phyloP scores from a whole-genome alignment of 495 filamentous ascomycete species.

The Podospora fimiseda region DNA sequence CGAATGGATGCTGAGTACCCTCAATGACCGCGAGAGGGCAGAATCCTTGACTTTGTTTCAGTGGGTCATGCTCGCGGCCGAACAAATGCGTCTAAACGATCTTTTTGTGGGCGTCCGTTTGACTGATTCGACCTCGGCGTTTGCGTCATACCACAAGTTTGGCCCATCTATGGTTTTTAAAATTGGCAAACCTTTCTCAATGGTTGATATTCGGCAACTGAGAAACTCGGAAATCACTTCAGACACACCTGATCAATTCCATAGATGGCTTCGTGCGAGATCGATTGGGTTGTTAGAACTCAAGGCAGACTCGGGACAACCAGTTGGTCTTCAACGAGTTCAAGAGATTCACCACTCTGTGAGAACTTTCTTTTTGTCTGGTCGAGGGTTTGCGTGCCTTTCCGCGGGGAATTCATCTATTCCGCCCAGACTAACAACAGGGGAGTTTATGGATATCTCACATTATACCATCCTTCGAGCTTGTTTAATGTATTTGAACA shows the following conservation, averaged over 20 bases:
- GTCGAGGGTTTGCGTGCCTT: slow-evolving; percentile 29
- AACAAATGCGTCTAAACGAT: slow-evolving; percentile 34
- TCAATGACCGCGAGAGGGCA: slow-evolving; percentile 28
- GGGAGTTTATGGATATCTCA: slow-evolving; percentile 24
- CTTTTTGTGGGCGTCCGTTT: slow-evolving; percentile 28
- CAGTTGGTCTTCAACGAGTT: slow-evolving; percentile 27
- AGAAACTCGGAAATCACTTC: slow-evolving; percentile 27
- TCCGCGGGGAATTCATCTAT: slow-evolving; percentile 10
- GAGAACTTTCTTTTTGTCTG: slow-evolving; percentile 31
- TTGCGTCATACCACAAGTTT: slow-evolving; percentile 11
- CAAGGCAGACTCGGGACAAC: slow-evolving; percentile 16
- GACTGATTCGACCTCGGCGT: slow-evolving; percentile 16
- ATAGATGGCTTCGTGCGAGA: slow-evolving; percentile 30
- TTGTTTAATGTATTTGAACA: slow-evolving; percentile 32
- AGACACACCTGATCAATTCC: slow-evolving; percentile 30
- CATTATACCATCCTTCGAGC: slow-evolving; percentile 32
- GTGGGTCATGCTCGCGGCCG: slow-evolving; percentile 32
- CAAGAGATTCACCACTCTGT: slow-evolving; percentile 31
- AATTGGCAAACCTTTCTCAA: slow-evolving; percentile 22
- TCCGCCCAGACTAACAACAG: slow-evolving; percentile 3
- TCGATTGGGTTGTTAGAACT: slow-evolving; percentile 34
- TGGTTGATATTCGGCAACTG: slow-evolving; percentile 28
- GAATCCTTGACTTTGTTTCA: slow-evolving; percentile 32
- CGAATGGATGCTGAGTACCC: slow-evolving; percentile 31
- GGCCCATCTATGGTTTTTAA: slow-evolving; percentile 24